Percentiles rank a stretch among this genome's conserved stretches.
These are phyloP conservation scores for Trichoderma atroviride DNA, from an alignment of 2,329 filamentous ascomycete species.

Conservation along the genomic window DNA sequence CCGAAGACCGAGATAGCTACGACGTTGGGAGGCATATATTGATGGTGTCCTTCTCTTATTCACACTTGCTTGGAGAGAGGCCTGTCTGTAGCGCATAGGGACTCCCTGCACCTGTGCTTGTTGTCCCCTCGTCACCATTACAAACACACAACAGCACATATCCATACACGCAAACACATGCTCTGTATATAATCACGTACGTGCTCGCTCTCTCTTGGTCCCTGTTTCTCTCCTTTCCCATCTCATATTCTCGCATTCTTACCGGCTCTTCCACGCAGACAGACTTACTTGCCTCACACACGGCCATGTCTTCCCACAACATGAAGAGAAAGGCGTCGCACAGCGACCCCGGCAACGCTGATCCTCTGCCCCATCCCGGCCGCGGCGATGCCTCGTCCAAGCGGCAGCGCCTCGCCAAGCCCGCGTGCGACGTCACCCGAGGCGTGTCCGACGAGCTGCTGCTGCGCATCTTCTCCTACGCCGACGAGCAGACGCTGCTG, in stretches of 20 bases:
- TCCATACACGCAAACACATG: not conserved
- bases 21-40: not conserved
- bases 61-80: not conserved
- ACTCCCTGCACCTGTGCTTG: not conserved
- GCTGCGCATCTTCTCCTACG: constrained; percentile 76
- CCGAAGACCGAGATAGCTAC: not conserved
- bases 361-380: not conserved
- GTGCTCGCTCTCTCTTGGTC: not conserved
- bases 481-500: constrained; percentile 71
- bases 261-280: not conserved
- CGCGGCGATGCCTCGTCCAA: constrained; percentile 29
- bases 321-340: constrained; percentile 18
- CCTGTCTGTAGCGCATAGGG: not conserved
- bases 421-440: constrained; percentile 63
- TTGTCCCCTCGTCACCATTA: not conserved
- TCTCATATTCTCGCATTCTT: not conserved
- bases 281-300: not conserved
- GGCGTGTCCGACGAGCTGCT: constrained; percentile 84
- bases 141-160: not conserved
- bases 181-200: not conserved
- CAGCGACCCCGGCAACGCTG: constrained; percentile 7
- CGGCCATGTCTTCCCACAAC: not conserved
- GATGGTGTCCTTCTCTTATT: not conserved
- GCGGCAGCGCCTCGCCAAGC: constrained; percentile 29
- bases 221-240: not conserved